These are phyloP conservation scores for Lagerstroemia speciosa DNA, from an alignment of 345 rosid genomes.

Conservation along the genomic window DNA sequence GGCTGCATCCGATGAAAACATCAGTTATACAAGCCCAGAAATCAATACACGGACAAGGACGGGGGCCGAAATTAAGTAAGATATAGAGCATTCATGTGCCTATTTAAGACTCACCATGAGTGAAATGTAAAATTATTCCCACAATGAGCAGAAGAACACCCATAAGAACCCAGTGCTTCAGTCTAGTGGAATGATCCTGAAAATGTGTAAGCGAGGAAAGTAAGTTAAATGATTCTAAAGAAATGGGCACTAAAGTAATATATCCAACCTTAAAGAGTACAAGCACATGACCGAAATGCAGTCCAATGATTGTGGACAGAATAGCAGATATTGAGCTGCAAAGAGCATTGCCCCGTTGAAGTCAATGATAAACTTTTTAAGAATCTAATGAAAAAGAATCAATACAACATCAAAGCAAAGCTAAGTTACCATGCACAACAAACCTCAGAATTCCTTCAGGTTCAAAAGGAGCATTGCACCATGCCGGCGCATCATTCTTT, in stretches of 20 bases:
- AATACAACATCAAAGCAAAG: not conserved
- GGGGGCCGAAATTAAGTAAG: not conserved
- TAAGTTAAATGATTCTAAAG: not conserved
- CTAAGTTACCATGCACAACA: not conserved
- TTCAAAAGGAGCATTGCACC: slow-evolving; percentile 90
- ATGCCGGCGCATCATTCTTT: slow-evolving; percentile 52
- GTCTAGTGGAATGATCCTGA: slow-evolving; percentile 56
- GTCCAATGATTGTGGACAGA: slow-evolving; percentile 71
- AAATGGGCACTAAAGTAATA: not conserved
- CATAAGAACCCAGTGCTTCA: slow-evolving; percentile 61
- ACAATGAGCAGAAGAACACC: slow-evolving; percentile 49
- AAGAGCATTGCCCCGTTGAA: slow-evolving; percentile 3
- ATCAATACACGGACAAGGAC: not conserved
- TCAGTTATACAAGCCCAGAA: not conserved
- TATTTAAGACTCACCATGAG: slow-evolving; percentile 41
- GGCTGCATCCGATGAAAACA: slow-evolving; percentile 32
- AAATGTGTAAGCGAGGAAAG: slow-evolving; percentile 9
- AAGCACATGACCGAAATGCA: slow-evolving; percentile 79
- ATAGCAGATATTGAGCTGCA: slow-evolving; percentile 76
- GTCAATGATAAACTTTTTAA: not conserved
- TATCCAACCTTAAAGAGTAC: slow-evolving; percentile 51
- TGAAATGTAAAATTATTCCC: slow-evolving; percentile 61
- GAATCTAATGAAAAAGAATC: not conserved
- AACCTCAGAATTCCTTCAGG: slow-evolving; percentile 91
- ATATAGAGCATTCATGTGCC: not conserved